These are phyloP conservation scores for Aphanomyces euteiches DNA, from an alignment of 352 stramenopile genomes.

Conservation along the genomic window DNA sequence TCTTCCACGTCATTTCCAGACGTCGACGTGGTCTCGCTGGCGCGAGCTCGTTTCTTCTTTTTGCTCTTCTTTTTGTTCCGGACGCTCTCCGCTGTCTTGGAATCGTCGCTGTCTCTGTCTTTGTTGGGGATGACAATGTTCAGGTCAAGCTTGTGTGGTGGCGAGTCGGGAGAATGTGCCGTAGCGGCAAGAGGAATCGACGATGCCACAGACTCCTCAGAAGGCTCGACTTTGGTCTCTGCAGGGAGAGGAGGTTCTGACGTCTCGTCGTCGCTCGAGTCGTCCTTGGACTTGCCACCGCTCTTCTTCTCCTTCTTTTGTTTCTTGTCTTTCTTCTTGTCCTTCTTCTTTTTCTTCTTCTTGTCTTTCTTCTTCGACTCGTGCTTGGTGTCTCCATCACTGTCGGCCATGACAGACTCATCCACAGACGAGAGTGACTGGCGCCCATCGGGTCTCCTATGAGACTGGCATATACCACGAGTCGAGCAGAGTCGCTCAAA, in stretches of 20 bases:
- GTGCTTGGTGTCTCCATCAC: too few relatives aligned
- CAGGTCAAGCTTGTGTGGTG: conserved; percentile 1
- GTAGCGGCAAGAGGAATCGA: neutral
- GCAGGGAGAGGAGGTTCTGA: neutral
- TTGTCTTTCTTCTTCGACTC: conserved; percentile 10
- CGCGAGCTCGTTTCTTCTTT: conserved; percentile 34
- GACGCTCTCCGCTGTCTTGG: neutral
- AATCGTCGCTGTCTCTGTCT: conserved; percentile 10
- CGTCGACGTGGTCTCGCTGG: conserved; percentile 7
- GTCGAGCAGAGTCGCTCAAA: conserved; percentile 18
- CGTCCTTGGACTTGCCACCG: neutral
- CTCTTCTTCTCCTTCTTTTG: neutral
- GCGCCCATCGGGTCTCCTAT: neutral
- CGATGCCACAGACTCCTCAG: neutral
- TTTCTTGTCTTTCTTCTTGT: conserved; percentile 19
- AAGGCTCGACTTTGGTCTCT: neutral
- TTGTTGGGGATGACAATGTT: conserved; percentile 24
- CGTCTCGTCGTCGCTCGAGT: conserved; percentile 3
- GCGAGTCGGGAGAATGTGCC: neutral
- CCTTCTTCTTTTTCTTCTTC: conserved; percentile 25
- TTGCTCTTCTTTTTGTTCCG: conserved; percentile 33
- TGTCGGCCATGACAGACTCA: too few relatives aligned
- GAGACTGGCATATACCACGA: conserved; percentile 17
- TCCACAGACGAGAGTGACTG: too few relatives aligned
- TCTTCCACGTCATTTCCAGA: conserved; percentile 24